A percentile compares a stretch with the other conserved stretches of the same genome.
phyloP scores from a whole-genome alignment of 2,329 filamentous ascomycete species.

The Microdochium bolleyi region DNA sequence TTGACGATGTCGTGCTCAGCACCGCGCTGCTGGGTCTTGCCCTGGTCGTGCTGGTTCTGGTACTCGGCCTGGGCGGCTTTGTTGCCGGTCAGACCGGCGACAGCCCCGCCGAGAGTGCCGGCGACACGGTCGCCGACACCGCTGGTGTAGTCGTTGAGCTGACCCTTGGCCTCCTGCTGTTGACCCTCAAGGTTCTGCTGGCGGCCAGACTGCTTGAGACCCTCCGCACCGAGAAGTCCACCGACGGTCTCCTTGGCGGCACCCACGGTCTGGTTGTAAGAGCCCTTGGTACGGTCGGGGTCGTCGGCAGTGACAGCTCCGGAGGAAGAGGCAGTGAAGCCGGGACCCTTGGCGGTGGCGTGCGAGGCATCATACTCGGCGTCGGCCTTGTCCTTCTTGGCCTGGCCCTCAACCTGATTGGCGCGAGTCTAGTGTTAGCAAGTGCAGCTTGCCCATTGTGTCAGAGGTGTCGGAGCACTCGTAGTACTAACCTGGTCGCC shows the following conservation, averaged over 20 bases:
- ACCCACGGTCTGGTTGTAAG: conserved; percentile 86
- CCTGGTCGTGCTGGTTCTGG: conserved; percentile 65
- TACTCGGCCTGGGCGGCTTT: conserved; percentile 54
- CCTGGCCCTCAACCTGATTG: conserved; percentile 47
- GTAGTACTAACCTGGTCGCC: conserved; percentile 47
- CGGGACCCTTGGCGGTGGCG: conserved; percentile 65
- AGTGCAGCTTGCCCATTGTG: neutral
- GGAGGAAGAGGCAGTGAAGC: conserved; percentile 58
- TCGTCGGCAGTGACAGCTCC: conserved; percentile 67
- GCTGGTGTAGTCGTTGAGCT: conserved; percentile 64
- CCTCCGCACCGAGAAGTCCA: conserved; percentile 64
- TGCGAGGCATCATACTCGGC: conserved; percentile 68
- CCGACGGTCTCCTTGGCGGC: conserved; percentile 77
- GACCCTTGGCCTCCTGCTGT: conserved; percentile 74
- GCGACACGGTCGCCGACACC: conserved; percentile 61
- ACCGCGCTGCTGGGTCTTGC: conserved; percentile 77
- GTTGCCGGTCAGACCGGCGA: conserved; percentile 69
- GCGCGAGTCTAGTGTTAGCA: conserved; percentile 7
- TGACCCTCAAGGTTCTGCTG: conserved; percentile 76
- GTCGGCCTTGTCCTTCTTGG: conserved; percentile 56
- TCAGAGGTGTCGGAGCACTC: neutral
- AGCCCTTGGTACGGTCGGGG: conserved; percentile 61
- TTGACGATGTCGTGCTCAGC: conserved; percentile 76
- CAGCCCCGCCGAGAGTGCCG: conserved; percentile 63
- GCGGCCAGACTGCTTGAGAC: conserved; percentile 64